Percentiles rank a stretch among this genome's conserved stretches.
Conservation (phyloP, 805 yeast genomes). For the Metschnikowia peoriensis region DNA sequence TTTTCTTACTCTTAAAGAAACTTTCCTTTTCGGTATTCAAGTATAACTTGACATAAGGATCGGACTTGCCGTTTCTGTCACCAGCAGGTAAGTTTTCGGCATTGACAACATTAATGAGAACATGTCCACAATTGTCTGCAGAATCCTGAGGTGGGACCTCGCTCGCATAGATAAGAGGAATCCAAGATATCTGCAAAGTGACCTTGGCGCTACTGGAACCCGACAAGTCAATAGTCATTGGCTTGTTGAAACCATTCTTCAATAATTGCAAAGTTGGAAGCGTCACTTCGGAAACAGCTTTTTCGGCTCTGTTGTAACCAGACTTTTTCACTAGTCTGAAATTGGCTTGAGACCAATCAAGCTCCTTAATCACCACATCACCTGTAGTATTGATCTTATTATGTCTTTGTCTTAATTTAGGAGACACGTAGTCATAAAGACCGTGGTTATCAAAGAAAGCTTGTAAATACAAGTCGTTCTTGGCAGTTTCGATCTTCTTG, state of each 20-base stretch:
- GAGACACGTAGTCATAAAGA: slow-evolving; percentile 59
- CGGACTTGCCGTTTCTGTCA: slow-evolving; percentile 92
- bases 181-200: slow-evolving; percentile 66
- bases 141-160: slow-evolving; percentile 72
- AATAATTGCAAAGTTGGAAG: slow-evolving; percentile 67
- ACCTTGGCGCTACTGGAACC: slow-evolving; percentile 55
- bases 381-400: slow-evolving; percentile 48
- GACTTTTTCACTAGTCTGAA: slow-evolving; percentile 61
- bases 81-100: slow-evolving; percentile 77
- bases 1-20: slow-evolving; percentile 71
- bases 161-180: slow-evolving; percentile 61
- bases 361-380: slow-evolving; percentile 73
- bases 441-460: slow-evolving; percentile 75
- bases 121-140: slow-evolving; percentile 68
- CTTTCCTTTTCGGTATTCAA: slow-evolving; percentile 59
- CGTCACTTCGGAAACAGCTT: slow-evolving; percentile 57
- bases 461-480: slow-evolving; percentile 65
- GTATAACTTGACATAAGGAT: slow-evolving; percentile 77
- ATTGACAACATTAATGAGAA: slow-evolving; percentile 56
- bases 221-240: slow-evolving; percentile 53
- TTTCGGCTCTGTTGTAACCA: slow-evolving; percentile 53
- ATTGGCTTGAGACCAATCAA: slow-evolving; percentile 66
- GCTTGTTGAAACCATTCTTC: slow-evolving; percentile 60
- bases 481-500: slow-evolving; percentile 53
- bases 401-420: slow-evolving; percentile 46